phyloP scores from a whole-genome alignment of 2,329 filamentous ascomycete species.

The Tolypocladium amazonense region DNA sequence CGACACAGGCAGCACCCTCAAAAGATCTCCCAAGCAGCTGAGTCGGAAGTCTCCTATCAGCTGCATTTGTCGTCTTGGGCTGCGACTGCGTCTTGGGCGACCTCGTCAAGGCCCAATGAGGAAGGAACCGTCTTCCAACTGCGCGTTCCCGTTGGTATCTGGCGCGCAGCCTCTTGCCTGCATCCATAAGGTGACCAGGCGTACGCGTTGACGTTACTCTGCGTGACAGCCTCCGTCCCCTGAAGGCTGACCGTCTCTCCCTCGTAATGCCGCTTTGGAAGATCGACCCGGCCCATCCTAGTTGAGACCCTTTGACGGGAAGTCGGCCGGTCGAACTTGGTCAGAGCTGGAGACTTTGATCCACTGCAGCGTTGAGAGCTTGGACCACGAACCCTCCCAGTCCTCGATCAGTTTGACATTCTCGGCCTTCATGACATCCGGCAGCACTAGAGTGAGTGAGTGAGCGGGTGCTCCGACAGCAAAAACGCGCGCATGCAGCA shows the following conservation, averaged over 20 bases:
- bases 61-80: neutral
- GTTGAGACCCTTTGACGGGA: conserved; percentile 50
- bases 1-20: neutral
- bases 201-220: neutral
- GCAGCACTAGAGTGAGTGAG: conserved; percentile 40
- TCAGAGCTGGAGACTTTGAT: conserved; percentile 61
- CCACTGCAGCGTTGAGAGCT: conserved; percentile 67
- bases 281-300: conserved; percentile 1
- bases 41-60: neutral
- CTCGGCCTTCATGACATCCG: conserved; percentile 60
- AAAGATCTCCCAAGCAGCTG: neutral
- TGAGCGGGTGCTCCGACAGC: neutral
- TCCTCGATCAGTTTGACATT: conserved; percentile 54
- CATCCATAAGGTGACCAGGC: neutral
- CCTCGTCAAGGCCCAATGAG: neutral
- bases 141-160: neutral
- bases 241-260: neutral
- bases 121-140: neutral
- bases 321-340: conserved; percentile 55
- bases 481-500: neutral
- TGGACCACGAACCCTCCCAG: conserved; percentile 81
- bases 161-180: neutral
- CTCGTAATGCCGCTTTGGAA: neutral
- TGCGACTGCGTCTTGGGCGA: too few relatives aligned
- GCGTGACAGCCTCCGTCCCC: neutral